Conservation (phyloP, 2,329 filamentous ascomycete genomes). For the Bipolaris oryzae region DNA sequence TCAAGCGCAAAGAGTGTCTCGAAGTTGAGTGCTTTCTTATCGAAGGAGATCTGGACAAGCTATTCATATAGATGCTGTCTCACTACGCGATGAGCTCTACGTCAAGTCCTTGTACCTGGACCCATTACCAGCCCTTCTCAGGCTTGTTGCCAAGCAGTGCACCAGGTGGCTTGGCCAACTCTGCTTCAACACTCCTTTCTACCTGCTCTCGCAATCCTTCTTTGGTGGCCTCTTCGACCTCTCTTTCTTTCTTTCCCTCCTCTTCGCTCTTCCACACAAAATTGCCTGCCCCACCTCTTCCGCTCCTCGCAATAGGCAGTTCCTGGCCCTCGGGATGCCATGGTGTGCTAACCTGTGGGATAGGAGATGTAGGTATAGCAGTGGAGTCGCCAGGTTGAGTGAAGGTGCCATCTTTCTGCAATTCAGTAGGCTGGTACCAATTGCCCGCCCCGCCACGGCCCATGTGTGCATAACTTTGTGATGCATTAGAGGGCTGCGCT, state of each 20-base stretch:
- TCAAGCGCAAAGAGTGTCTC: not conserved
- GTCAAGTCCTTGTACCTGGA: not conserved
- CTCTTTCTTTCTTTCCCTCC: conserved; percentile 32
- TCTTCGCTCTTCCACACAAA: conserved; percentile 51
- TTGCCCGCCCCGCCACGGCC: conserved; percentile 56
- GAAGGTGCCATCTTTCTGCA: conserved; percentile 50
- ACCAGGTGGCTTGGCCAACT: conserved; percentile 48
- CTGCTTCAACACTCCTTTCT: conserved; percentile 51
- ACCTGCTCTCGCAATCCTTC: conserved; percentile 42
- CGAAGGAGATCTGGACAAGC: not conserved
- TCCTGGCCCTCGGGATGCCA: conserved; percentile 44
- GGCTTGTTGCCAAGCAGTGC: conserved; percentile 48
- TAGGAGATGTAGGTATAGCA: conserved; percentile 32
- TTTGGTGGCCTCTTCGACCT: conserved; percentile 27
- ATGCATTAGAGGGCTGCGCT: conserved; percentile 22
- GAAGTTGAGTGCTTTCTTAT: not conserved
- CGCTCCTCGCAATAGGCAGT: conserved; percentile 45
- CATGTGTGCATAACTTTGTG: conserved; percentile 51
- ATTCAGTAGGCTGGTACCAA: conserved; percentile 52
- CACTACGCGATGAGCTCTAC: not conserved
- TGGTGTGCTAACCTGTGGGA: conserved; percentile 39
- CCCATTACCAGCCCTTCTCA: conserved; percentile 28
- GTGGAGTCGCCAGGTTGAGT: conserved; percentile 36
- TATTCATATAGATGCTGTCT: not conserved
- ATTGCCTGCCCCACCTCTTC: conserved; percentile 57